These are phyloP conservation scores for Stylosanthes scabra DNA, from an alignment of 331 rosid species.

Conservation along the genomic window DNA sequence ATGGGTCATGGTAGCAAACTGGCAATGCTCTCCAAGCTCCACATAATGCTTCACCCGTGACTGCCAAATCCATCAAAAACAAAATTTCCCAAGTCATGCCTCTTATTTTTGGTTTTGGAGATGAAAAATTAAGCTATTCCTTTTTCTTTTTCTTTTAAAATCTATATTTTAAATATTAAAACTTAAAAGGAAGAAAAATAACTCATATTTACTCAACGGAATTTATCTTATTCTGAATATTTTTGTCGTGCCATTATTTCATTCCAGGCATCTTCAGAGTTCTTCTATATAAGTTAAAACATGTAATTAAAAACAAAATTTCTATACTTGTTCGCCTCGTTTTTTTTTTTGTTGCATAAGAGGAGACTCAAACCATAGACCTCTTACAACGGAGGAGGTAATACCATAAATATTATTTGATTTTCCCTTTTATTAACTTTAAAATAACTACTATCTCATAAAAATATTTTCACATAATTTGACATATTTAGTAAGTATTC, in stretches of 20 bases:
- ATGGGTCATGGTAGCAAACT: constrained; percentile 18
- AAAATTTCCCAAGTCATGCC: background rate
- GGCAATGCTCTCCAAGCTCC: constrained; percentile 19
- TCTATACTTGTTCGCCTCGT: too few species aligned
- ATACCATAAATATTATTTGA: too few species aligned
- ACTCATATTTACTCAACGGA: background rate
- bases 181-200: background rate
- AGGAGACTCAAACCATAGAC: too few species aligned
- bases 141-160: background rate
- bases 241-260: background rate
- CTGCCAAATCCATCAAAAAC: background rate
- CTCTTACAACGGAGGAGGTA: too few species aligned
- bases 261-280: background rate
- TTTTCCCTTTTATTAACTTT: too few species aligned
- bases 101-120: background rate
- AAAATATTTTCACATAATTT: too few species aligned
- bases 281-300: background rate
- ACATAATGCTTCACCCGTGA: constrained; percentile 37
- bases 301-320: too few species aligned
- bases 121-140: background rate
- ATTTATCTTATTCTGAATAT: background rate
- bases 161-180: background rate
- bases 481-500: too few species aligned
- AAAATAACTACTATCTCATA: too few species aligned
- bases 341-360: too few species aligned